These are phyloP conservation scores for Solanum habrochaites DNA, from an alignment of 257 asterid species.

Conservation along the genomic window DNA sequence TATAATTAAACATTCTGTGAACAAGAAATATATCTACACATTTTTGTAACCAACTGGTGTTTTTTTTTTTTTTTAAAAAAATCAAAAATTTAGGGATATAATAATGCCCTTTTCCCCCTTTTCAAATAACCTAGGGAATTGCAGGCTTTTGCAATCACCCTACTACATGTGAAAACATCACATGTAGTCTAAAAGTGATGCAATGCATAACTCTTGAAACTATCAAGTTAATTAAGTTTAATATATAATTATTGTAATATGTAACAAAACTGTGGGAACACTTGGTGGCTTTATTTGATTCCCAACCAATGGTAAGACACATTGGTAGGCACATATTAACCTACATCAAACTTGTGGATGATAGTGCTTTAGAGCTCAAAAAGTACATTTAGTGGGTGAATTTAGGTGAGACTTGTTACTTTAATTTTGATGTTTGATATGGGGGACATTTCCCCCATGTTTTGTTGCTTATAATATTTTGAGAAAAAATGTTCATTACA, in stretches of 20 bases:
- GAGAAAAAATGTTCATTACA: too few species aligned
- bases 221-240: not conserved
- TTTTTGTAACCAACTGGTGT: too few species aligned
- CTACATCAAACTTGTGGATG: not conserved
- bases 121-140: not conserved
- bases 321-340: slow-evolving; percentile 2
- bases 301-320: not conserved
- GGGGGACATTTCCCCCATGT: not conserved
- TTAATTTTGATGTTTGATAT: not conserved
- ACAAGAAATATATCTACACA: too few species aligned
- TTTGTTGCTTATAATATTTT: not conserved
- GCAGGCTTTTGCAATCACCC: not conserved
- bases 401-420: slow-evolving; percentile 12
- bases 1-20: too few species aligned
- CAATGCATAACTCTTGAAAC: not conserved
- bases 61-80: too few species aligned
- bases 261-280: not conserved
- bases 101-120: too few species aligned
- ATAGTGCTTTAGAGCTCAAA: slow-evolving; percentile 17
- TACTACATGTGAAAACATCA: not conserved
- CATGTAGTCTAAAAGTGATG: not conserved
- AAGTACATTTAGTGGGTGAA: not conserved
- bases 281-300: not conserved
- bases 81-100: too few species aligned
- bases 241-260: not conserved